Evolutionary conservation across 225 moss, liverwort and hornwort species (phyloP).

Genomic region (Pleurozium schreberi): DNA sequence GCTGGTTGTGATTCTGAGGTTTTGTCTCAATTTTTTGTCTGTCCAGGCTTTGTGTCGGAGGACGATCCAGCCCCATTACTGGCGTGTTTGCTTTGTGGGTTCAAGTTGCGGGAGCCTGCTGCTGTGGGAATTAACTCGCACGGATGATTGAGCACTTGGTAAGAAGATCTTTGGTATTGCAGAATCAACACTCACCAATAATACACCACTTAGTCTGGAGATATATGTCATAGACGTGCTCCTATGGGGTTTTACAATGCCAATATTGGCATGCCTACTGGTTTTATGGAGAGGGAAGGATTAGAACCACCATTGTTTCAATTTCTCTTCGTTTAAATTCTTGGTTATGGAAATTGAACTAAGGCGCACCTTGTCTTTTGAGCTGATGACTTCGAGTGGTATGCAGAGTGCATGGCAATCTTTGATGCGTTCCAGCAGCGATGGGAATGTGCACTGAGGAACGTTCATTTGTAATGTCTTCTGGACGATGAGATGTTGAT

Average conservation of each 20-base stretch:
- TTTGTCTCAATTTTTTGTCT: not conserved
- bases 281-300: not conserved
- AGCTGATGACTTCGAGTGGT: not conserved
- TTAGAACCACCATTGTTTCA: not conserved
- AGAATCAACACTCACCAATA: not conserved
- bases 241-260: not conserved
- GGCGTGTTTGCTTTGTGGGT: not conserved
- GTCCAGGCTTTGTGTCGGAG: not conserved
- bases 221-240: not conserved
- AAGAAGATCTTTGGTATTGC: not conserved
- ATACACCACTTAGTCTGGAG: not conserved
- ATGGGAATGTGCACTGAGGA: not conserved
- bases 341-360: not conserved
- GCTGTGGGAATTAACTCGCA: not conserved
- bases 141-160: not conserved
- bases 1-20: not conserved
- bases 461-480: not conserved
- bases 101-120: not conserved
- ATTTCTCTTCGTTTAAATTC: too few species aligned
- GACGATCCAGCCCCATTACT: too few species aligned
- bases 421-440: not conserved
- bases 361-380: not conserved
- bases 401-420: not conserved
- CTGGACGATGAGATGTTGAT: not conserved
- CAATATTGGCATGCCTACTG: not conserved